These are phyloP conservation scores for Parietichytrium sp. DNA, from an alignment of 108 stramenopile genomes.

Conservation along the genomic window DNA sequence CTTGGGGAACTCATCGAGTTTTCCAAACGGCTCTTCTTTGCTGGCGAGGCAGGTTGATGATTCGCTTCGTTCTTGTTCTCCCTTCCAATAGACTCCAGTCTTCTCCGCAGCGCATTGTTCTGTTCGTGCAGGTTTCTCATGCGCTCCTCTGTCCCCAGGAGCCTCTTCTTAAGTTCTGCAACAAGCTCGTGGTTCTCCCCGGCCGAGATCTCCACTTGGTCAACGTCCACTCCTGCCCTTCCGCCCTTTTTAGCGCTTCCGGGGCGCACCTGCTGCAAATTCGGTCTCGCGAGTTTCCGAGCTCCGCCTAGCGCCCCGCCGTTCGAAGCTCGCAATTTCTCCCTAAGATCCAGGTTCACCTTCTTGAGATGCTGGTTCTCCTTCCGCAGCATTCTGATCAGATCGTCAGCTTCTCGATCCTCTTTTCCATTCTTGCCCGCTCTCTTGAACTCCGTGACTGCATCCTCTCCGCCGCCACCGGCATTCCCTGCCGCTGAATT, in stretches of 20 bases:
- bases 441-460: no score
- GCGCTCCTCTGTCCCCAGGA: constrained; percentile 44
- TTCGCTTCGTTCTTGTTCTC: no score
- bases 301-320: background rate
- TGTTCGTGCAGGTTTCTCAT: background rate
- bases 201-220: background rate
- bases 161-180: constrained; percentile 42
- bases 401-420: constrained; percentile 39
- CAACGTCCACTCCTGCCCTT: background rate
- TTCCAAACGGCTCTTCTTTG: no score
- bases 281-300: background rate
- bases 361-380: constrained; percentile 34
- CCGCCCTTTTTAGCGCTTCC: constrained; percentile 31
- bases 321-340: background rate
- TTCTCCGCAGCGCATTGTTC: constrained; percentile 46
- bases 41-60: no score
- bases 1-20: no score
- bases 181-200: constrained; percentile 9
- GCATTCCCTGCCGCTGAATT: no score
- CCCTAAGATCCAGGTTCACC: background rate
- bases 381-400: background rate
- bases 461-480: no score
- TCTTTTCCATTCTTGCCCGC: constrained; percentile 9
- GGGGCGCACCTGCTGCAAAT: background rate
- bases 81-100: no score